phyloP scores from a whole-genome alignment of 495 filamentous ascomycete genomes.

The Glutinoglossum americanum region DNA sequence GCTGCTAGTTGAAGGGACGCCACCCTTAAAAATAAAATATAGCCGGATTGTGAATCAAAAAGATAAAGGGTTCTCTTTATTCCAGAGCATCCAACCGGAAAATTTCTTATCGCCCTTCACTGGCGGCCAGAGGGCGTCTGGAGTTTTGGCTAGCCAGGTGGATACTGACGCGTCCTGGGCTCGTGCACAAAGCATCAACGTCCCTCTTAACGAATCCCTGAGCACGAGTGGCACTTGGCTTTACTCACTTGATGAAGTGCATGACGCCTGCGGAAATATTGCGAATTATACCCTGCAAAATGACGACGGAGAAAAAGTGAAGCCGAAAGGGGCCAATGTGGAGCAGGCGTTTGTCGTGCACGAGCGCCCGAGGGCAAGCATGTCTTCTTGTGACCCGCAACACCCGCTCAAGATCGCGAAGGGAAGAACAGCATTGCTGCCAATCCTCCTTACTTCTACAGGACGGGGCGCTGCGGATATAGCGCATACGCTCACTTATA shows the following conservation, averaged over 20 bases:
- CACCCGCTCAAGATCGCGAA: constrained; percentile 64
- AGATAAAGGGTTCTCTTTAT: constrained; percentile 53
- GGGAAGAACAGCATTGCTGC: constrained; percentile 44
- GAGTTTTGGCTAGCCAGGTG: constrained; percentile 29
- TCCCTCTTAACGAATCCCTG: constrained; percentile 78
- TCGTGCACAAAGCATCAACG: constrained; percentile 43
- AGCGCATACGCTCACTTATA: constrained; percentile 38
- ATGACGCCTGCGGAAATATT: constrained; percentile 73
- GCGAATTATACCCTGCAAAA: constrained; percentile 52
- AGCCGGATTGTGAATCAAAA: constrained; percentile 59
- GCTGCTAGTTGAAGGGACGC: constrained; percentile 66
- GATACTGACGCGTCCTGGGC: constrained; percentile 63
- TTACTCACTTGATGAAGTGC: constrained; percentile 77
- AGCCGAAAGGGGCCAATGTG: constrained; percentile 34
- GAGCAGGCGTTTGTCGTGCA: constrained; percentile 67
- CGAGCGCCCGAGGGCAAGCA: constrained; percentile 52
- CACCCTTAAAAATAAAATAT: constrained; percentile 83
- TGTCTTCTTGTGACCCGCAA: constrained; percentile 52
- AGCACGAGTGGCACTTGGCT: constrained; percentile 55
- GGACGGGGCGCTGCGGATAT: constrained; percentile 32
- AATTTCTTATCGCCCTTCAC: constrained; percentile 57
- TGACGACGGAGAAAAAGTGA: constrained; percentile 38
- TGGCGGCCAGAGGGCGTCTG: constrained; percentile 26
- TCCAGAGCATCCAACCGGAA: constrained; percentile 82
- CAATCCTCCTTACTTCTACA: constrained; percentile 43